Conservation (phyloP, 176 grass and related monocot species). For the Aegilops sharonensis region DNA sequence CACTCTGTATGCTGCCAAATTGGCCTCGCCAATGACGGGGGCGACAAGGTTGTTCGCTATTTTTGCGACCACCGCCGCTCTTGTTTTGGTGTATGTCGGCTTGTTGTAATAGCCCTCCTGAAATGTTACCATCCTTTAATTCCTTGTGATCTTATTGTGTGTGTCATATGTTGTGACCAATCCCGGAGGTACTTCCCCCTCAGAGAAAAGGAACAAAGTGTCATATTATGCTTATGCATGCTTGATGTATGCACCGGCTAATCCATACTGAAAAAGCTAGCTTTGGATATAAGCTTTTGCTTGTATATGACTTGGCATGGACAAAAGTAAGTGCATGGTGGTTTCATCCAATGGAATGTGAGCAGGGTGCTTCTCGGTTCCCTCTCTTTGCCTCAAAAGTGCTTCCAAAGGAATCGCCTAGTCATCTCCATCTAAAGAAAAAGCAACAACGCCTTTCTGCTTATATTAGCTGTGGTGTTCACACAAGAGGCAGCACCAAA, state of each 20-base stretch:
- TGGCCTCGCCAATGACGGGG: slow-evolving; percentile 41
- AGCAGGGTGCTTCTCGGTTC: not conserved
- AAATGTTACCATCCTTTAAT: not conserved
- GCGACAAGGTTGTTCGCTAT: slow-evolving; percentile 58
- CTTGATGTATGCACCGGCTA: not conserved
- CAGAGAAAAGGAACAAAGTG: not conserved
- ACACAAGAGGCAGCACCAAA: not conserved
- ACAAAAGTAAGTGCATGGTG: not conserved
- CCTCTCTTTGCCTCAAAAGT: not conserved
- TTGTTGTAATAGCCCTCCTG: slow-evolving; percentile 82
- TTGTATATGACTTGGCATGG: not conserved
- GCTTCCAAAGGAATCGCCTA: not conserved
- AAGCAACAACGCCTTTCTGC: not conserved
- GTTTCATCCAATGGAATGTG: not conserved
- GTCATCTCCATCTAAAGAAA: not conserved
- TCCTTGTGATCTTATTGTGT: not conserved
- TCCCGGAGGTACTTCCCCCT: not conserved
- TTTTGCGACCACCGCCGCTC: slow-evolving; percentile 35
- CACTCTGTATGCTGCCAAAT: slow-evolving; percentile 32
- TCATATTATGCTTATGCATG: not conserved
- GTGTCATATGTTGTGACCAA: not conserved
- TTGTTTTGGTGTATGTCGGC: slow-evolving; percentile 67
- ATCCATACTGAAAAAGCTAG: not conserved
- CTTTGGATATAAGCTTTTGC: not conserved
- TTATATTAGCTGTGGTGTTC: not conserved